phyloP scores from a whole-genome alignment of 1,284 basidiomycete genomes.

The Naganishia albida region DNA sequence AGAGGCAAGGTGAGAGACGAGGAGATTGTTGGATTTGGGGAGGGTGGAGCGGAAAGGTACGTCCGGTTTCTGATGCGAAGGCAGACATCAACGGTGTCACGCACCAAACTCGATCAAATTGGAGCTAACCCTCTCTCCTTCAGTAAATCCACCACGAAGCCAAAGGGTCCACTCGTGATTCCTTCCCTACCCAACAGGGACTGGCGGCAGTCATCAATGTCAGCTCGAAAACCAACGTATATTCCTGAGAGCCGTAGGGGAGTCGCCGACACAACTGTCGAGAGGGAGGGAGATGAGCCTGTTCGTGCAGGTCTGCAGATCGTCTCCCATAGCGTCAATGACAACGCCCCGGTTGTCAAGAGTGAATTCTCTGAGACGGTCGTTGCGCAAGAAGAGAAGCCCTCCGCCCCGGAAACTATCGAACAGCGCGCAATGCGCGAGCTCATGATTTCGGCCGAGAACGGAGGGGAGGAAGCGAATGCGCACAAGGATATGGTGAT shows the following conservation, averaged over 20 bases:
- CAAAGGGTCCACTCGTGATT: slow-evolving; percentile 72
- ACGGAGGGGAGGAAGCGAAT: slow-evolving; percentile 51
- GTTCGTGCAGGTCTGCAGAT: slow-evolving; percentile 34
- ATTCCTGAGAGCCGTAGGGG: slow-evolving; percentile 64
- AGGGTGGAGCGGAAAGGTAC: slow-evolving; percentile 72
- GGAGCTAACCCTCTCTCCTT: slow-evolving; percentile 35
- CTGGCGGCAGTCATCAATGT: slow-evolving; percentile 74
- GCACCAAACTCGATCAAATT: too few species aligned
- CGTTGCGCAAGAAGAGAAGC: slow-evolving; percentile 56
- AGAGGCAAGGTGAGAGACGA: slow-evolving; percentile 59
- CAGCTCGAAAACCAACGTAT: slow-evolving; percentile 58
- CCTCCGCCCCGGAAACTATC: slow-evolving; percentile 37
- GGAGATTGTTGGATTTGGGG: slow-evolving; percentile 70
- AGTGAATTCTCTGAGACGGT: slow-evolving; percentile 50
- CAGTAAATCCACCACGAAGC: slow-evolving; percentile 45
- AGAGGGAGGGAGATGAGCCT: slow-evolving; percentile 43
- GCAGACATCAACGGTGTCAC: slow-evolving; percentile 45
- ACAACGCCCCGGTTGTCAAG: neutral
- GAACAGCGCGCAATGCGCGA: slow-evolving; percentile 73
- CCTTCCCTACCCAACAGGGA: slow-evolving; percentile 79
- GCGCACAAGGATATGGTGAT: slow-evolving; percentile 57
- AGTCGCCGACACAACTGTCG: slow-evolving; percentile 39
- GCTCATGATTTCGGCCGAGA: slow-evolving; percentile 59
- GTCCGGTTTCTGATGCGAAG: too few species aligned
- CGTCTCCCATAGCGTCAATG: slow-evolving; percentile 2